Percentiles rank a stretch among this genome's conserved stretches.
These are phyloP conservation scores for Fusarium sp. DNA, from an alignment of 2,329 filamentous ascomycete species.

Conservation along the genomic window DNA sequence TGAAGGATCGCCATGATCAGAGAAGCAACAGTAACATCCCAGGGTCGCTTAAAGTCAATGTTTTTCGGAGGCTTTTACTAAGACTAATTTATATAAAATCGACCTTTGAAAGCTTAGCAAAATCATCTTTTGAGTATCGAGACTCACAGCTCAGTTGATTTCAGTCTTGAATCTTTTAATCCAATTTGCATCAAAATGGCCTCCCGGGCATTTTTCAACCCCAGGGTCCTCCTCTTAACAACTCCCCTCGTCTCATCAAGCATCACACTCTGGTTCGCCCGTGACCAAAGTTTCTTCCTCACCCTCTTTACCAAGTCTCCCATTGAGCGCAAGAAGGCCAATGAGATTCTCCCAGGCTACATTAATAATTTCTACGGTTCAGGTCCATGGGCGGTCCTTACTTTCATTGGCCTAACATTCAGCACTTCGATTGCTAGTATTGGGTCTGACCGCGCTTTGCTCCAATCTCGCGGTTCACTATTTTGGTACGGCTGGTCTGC, in stretches of 20 bases:
- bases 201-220: slow-evolving; percentile 53
- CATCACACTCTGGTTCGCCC: slow-evolving; percentile 58
- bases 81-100: slow-evolving; percentile 6
- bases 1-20: slow-evolving; percentile 15
- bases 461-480: slow-evolving; percentile 42
- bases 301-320: slow-evolving; percentile 49
- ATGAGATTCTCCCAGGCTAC: slow-evolving; percentile 57
- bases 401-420: slow-evolving; percentile 51
- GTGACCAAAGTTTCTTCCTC: slow-evolving; percentile 59
- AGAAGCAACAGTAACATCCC: not conserved
- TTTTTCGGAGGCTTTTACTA: slow-evolving; percentile 29
- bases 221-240: slow-evolving; percentile 54
- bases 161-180: not conserved
- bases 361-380: slow-evolving; percentile 56
- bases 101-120: not conserved
- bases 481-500: slow-evolving; percentile 51
- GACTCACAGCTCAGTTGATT: not conserved
- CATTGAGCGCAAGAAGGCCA: slow-evolving; percentile 46
- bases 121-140: not conserved
- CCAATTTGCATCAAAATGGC: slow-evolving; percentile 49
- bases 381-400: slow-evolving; percentile 51
- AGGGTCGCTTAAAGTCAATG: not conserved
- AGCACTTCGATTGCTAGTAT: slow-evolving; percentile 46
- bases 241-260: slow-evolving; percentile 61
- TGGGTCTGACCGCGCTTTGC: slow-evolving; percentile 36